Percentiles rank a stretch among this genome's conserved stretches.
phyloP scores from a whole-genome alignment of 2,329 filamentous ascomycete species.

The Macrophomina tecta region DNA sequence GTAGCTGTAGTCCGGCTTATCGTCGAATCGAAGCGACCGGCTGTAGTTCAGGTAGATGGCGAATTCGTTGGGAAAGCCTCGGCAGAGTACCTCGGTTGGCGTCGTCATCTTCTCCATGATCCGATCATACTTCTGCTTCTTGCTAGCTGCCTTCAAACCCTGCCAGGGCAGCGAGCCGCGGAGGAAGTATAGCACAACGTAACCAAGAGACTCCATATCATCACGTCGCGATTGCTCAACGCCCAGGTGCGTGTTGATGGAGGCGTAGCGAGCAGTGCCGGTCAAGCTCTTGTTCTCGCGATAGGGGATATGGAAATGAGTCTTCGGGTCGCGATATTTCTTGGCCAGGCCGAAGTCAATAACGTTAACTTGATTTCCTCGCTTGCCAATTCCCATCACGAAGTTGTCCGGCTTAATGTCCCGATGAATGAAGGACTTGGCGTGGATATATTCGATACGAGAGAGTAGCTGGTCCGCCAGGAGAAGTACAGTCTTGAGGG shows the following conservation, averaged over 20 bases:
- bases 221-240: constrained; percentile 99
- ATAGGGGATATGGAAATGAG: constrained; percentile 99
- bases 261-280: constrained; percentile 96
- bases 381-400: constrained; percentile 98
- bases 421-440: constrained; percentile 99
- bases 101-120: constrained; percentile 99
- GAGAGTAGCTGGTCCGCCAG: constrained; percentile 98
- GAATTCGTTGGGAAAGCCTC: constrained; percentile 98
- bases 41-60: constrained; percentile 99
- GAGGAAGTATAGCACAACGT: constrained; percentile 99
- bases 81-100: constrained; percentile 96
- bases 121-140: constrained; percentile 99
- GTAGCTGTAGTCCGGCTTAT: constrained; percentile 99
- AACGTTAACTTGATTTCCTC: constrained; percentile 98
- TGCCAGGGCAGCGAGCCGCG: constrained; percentile 99
- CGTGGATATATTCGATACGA: constrained; percentile 99
- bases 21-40: constrained; percentile 95
- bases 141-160: constrained; percentile 95
- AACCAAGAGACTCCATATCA: constrained; percentile 98
- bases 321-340: constrained; percentile 99
- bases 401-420: constrained; percentile 99
- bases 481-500: constrained; percentile 50
- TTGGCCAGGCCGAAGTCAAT: constrained; percentile 99
- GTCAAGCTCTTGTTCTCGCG: constrained; percentile 99
- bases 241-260: constrained; percentile 97